Conservation (phyloP, 2,329 filamentous ascomycete species). For the Eurotiales sp. region DNA sequence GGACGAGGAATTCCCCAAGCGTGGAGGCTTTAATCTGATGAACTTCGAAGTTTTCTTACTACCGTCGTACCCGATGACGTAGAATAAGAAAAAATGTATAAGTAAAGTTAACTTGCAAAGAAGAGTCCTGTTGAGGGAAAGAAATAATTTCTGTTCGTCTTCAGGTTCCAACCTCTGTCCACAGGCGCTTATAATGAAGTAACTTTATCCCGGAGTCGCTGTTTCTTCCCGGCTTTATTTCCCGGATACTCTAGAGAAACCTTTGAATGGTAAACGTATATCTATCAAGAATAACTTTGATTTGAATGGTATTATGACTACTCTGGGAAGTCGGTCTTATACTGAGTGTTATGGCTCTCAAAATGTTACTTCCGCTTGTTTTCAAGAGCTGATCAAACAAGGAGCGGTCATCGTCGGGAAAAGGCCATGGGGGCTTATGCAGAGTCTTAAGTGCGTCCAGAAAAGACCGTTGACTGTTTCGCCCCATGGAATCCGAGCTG, state of each 20-base stretch:
- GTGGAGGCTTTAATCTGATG: too few relatives aligned
- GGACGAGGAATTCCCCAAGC: too few relatives aligned
- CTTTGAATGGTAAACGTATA: slow-evolving; percentile 52
- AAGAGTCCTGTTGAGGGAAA: too few relatives aligned
- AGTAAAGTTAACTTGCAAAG: too few relatives aligned
- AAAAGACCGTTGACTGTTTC: slow-evolving; percentile 32
- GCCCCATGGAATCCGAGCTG: slow-evolving; percentile 41
- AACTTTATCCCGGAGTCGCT: neutral
- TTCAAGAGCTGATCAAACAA: slow-evolving; percentile 56
- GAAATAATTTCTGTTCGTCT: neutral
- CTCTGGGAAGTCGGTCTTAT: slow-evolving; percentile 58
- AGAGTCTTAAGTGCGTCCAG: slow-evolving; percentile 12
- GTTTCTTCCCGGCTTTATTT: neutral
- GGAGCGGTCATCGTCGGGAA: slow-evolving; percentile 50
- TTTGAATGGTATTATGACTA: slow-evolving; percentile 54
- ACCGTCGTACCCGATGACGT: too few relatives aligned
- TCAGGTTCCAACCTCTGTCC: neutral
- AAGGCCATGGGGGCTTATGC: slow-evolving; percentile 17
- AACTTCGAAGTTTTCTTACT: too few relatives aligned
- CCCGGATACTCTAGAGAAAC: neutral
- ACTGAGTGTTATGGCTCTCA: slow-evolving; percentile 24
- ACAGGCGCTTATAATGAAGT: neutral
- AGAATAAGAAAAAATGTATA: too few relatives aligned
- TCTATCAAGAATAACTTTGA: slow-evolving; percentile 63
- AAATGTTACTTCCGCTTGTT: slow-evolving; percentile 44